phyloP scores from a whole-genome alignment of 1,139 yeast species.

The Insectozyma bohioensis region DNA sequence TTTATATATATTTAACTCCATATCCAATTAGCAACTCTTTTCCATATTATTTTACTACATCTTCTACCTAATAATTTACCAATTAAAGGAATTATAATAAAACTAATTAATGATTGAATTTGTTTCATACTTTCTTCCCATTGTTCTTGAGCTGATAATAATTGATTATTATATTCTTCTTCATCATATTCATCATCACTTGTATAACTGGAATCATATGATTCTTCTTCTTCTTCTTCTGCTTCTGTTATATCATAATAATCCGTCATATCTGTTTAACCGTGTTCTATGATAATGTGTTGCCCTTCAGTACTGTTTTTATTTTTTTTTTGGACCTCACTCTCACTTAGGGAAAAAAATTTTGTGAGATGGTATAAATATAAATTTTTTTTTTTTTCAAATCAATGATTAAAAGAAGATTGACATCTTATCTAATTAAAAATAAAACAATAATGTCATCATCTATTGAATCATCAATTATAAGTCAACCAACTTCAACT shows the following conservation, averaged over 20 bases:
- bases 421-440: slow-evolving; percentile 1
- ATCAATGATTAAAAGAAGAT: slow-evolving; percentile 9
- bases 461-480: too few species aligned
- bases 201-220: slow-evolving; percentile 8
- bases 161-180: slow-evolving; percentile 13
- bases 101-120: slow-evolving; percentile 52
- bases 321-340: too few species aligned
- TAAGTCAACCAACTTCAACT: slow-evolving; percentile 1
- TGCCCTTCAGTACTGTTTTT: too few species aligned
- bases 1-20: slow-evolving; percentile 9
- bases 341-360: too few species aligned
- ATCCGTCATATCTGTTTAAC: too few species aligned
- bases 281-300: too few species aligned
- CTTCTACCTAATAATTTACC: slow-evolving; percentile 74
- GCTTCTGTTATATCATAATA: slow-evolving; percentile 5
- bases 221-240: slow-evolving; percentile 3
- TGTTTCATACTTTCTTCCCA: slow-evolving; percentile 80
- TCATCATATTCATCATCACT: slow-evolving; percentile 12
- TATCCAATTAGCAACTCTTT: slow-evolving; percentile 33
- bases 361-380: too few species aligned
- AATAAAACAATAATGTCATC: not conserved
- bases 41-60: slow-evolving; percentile 47
- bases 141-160: slow-evolving; percentile 58
- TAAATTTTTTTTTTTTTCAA: too few species aligned
- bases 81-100: slow-evolving; percentile 64